Percentiles rank a stretch among this genome's conserved stretches.
Evolutionary conservation across 306 rosid genomes (phyloP).

Genomic region (Cucurbita ficifolia): DNA sequence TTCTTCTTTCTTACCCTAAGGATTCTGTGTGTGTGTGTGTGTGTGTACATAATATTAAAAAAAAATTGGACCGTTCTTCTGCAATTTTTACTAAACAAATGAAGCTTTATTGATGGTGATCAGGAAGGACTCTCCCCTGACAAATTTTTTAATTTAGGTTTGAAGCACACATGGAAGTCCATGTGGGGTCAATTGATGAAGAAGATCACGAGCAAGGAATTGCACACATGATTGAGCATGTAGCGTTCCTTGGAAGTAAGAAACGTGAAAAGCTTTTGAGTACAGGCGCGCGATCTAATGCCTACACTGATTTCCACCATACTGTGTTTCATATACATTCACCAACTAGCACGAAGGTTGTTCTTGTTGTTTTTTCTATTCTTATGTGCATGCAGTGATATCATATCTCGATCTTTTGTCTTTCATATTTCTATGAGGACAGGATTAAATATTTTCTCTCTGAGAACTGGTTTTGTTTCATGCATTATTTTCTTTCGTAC

Average conservation of each 20-base stretch:
- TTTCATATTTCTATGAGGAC: not conserved
- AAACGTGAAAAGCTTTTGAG: conserved; percentile 97
- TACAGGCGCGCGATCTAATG: conserved; percentile 97
- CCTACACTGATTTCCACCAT: conserved; percentile 97
- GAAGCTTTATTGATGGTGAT: not conserved
- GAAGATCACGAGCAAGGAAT: conserved; percentile 97
- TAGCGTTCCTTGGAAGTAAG: conserved; percentile 98
- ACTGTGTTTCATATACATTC: conserved; percentile 98
- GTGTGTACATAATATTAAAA: not conserved
- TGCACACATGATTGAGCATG: conserved; percentile 99
- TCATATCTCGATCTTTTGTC: not conserved
- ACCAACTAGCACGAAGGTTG: conserved; percentile 78
- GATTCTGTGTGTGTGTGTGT: not conserved
- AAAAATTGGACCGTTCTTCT: not conserved
- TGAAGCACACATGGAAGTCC: conserved; percentile 99
- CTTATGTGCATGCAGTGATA: not conserved
- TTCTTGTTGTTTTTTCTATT: conserved; percentile 1
- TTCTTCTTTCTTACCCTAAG: not conserved
- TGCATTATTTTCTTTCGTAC: not conserved
- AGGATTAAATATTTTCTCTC: not conserved
- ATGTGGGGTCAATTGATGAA: conserved; percentile 88
- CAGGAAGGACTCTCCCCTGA: not conserved
- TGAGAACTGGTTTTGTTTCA: not conserved
- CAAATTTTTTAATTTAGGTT: conserved; percentile 42
- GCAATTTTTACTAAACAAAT: not conserved